These are phyloP conservation scores for Pugionium cornutum DNA, from an alignment of 345 rosid genomes.

Conservation along the genomic window DNA sequence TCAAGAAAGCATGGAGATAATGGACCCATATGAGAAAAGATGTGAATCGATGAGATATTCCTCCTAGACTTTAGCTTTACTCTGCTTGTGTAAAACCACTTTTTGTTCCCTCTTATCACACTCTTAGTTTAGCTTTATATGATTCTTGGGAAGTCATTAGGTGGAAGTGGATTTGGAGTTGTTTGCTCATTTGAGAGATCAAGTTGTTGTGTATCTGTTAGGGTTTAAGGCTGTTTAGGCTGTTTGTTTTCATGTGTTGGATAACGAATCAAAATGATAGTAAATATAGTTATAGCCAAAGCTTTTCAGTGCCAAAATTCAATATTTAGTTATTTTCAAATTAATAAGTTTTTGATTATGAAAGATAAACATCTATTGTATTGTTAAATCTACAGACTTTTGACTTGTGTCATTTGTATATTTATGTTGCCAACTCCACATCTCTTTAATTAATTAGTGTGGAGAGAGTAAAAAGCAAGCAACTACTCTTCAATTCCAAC, in stretches of 20 bases:
- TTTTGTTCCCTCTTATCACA: not conserved
- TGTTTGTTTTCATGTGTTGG: constrained; percentile 31
- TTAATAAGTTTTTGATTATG: not conserved
- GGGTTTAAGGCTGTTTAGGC: constrained; percentile 25
- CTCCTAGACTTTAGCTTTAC: constrained; percentile 28
- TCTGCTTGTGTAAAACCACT: constrained; percentile 25
- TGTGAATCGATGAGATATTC: constrained; percentile 28
- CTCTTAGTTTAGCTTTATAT: constrained; percentile 37
- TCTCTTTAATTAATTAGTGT: constrained; percentile 15
- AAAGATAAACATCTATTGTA: not conserved
- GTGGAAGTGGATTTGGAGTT: constrained; percentile 35
- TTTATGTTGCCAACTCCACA: constrained; percentile 24
- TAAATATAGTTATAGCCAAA: constrained; percentile 32
- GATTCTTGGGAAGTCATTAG: constrained; percentile 41
- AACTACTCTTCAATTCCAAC: constrained; percentile 34
- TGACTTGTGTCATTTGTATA: constrained; percentile 9
- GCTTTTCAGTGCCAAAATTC: constrained; percentile 4
- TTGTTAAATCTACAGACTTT: not conserved
- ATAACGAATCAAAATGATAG: constrained; percentile 29
- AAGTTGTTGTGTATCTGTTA: constrained; percentile 29
- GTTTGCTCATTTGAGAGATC: constrained; percentile 28
- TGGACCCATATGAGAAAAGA: not conserved
- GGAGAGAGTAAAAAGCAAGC: constrained; percentile 34
- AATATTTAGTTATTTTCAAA: no score
- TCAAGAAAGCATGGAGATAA: not conserved